Base-by-base conservation (phyloP, 257 asterid genomes). In the Capsicum baccatum region DNA sequence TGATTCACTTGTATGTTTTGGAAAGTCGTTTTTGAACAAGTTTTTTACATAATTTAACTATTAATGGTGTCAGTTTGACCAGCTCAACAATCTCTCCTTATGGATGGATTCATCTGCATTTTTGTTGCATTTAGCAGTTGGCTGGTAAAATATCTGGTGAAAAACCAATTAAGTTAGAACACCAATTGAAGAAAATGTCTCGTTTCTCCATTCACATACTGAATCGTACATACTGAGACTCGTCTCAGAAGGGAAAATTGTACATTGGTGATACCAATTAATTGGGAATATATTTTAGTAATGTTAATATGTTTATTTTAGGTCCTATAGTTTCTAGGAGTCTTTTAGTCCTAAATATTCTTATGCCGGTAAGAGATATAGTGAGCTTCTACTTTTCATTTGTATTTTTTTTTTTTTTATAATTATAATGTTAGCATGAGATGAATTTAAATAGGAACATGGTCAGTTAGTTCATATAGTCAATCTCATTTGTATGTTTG, bases 31-130 rank as follows among this genome's bases (percentile, higher is more conserved):
- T 54, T 76, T n/a, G 42, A 76, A 76, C 48, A 26, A 26, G 81
- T 42, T 52, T 8, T 74, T 74, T 10, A 74, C 80, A 74, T 55
- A 21, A 5, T 74, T 13, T 52, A 50, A 76, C 62, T 52, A 50
- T 12, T 74, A 50, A 76, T 50, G 63, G 21, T 52, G 81, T 52
- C 63, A 76, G 44, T 76, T 76, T 76, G 81, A 33, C 81, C 26
- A 14, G 64, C 26, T 52, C 26, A 76, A 21, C 13, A 14, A 52
- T 74, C n/a, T 74, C 21, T 50, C 80, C 80, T 74, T 74, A 74
- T 19, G 19, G 62, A 74, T 26, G 44, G 60, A 48, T 73, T 48
- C 80, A 73, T 73, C 59, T 19, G 55, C 80, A 48, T 48, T 50
- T 74, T 48, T 21, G 60, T 74, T 74, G 19, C 58, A 52, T 74